Base-by-base conservation (phyloP, 2,329 filamentous ascomycete species). In the Daldinia sp. region DNA sequence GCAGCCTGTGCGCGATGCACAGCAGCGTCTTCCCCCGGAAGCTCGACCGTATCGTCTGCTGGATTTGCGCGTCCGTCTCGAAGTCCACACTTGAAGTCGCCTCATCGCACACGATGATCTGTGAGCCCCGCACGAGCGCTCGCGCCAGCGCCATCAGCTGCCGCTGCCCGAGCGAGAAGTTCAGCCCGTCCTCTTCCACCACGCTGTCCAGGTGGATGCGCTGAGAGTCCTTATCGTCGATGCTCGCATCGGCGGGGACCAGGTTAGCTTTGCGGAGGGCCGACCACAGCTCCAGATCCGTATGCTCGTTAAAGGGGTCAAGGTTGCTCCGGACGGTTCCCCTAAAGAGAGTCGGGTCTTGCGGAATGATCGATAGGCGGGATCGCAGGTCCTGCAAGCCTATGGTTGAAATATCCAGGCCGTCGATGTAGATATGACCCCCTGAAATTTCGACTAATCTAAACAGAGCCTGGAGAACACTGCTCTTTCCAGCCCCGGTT, bases 41-140 rank as follows among this genome's bases (percentile, higher is more conserved):
- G 20, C 0, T 90, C 94, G 0, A 87, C 86, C 0, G 93, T 80
- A 98, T 98, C 3, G 94, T 97, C 62, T 85, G 84, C 80, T 98
- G 95, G 78, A 98, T 97, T 86, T 96, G 97, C 80, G 93, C 91
- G 78, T 99, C 96, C 2, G 95, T 98, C 78, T 98, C 95, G 85
- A 98, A 96, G 79, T 98, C 95, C 6, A 98, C 94, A 0, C 89
- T 92, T 1, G 91, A 93, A 0, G 96, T 99, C 0, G 96, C 96
- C 81, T 99, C 96, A 82, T 99, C 96, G 80, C 95, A 98, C 56
- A 99, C 91, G 74, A 98, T 98, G 81, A 98, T 98, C 74, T 92
- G 93, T 0, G 91, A 92, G 48, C 91, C 89, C 41, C 95, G 90
- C 4, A 98, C 95, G 2, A 99, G 88, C 0, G 96, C 96, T 0